Percentiles rank a stretch among this genome's conserved stretches.
Conservation (phyloP, 148 eudicot species). For the Beta vulgaris region DNA sequence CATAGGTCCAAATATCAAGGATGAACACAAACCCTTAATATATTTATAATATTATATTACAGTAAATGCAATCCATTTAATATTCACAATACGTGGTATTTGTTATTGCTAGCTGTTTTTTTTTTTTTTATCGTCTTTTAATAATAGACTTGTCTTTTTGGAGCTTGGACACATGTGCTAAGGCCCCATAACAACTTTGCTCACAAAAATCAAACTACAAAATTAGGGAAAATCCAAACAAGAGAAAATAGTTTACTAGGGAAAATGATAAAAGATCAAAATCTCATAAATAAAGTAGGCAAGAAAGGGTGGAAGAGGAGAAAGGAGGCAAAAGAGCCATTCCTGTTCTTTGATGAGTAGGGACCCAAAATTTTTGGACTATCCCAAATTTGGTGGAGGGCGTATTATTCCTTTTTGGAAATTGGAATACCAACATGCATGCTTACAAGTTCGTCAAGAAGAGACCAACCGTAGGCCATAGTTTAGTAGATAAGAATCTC, state of each 20-base stretch:
- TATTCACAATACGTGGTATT: neutral
- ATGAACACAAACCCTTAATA: neutral
- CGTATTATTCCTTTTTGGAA: conserved; percentile 24
- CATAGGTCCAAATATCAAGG: neutral
- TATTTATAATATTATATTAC: neutral
- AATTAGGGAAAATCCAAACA: too few species aligned
- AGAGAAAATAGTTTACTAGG: neutral
- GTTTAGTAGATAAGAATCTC: conserved; percentile 26
- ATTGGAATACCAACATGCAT: conserved; percentile 7
- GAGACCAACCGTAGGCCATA: conserved; percentile 20
- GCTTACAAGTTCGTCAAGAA: conserved; percentile 12
- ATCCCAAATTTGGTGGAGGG: conserved; percentile 33
- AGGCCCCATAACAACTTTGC: neutral
- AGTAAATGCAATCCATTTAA: neutral
- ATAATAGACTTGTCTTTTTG: neutral
- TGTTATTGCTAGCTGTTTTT: neutral
- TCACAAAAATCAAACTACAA: neutral
- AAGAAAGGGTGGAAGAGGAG: neutral
- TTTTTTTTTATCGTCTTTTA: neutral
- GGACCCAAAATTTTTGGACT: conserved; percentile 15
- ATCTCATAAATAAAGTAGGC: neutral
- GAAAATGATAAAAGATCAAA: neutral
- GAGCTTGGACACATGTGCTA: neutral
- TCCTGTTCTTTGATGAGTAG: neutral
- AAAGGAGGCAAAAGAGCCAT: neutral